These are phyloP conservation scores for Physcia stellaris DNA, from an alignment of 495 filamentous ascomycete species.

Conservation along the genomic window DNA sequence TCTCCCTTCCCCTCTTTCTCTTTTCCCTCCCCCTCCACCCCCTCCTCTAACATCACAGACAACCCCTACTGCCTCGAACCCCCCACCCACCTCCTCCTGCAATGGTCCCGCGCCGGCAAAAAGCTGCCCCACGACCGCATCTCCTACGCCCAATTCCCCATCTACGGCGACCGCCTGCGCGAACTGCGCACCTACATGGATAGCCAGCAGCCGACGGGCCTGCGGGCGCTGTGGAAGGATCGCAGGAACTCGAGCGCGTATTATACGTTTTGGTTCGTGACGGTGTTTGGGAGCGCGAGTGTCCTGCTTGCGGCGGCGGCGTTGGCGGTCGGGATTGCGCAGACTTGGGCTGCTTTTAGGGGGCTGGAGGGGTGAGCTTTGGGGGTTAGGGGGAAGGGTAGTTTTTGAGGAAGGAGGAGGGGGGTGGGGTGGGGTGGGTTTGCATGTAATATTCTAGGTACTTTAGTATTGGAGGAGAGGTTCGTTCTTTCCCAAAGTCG, in stretches of 20 bases:
- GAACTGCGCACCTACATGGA: constrained; percentile 8
- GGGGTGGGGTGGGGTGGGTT: too few species aligned
- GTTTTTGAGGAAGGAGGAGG: too few species aligned
- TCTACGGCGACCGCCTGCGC: constrained; percentile 5
- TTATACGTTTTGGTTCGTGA: constrained; percentile 10
- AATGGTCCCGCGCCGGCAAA: neutral
- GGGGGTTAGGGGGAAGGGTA: too few species aligned
- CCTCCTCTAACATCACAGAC: too few species aligned
- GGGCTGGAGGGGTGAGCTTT: too few species aligned
- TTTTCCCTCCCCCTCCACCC: too few species aligned
- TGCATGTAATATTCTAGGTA: too few species aligned
- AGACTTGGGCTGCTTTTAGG: constrained; percentile 7
- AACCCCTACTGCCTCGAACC: neutral
- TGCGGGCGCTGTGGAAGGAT: constrained; percentile 8
- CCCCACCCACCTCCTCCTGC: neutral
- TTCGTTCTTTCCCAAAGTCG: too few species aligned
- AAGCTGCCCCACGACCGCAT: neutral
- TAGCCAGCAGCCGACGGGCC: constrained; percentile 4
- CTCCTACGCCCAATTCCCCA: constrained; percentile 1
- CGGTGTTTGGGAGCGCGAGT: constrained; percentile 4
- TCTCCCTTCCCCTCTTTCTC: too few species aligned
- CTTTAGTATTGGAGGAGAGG: too few species aligned
- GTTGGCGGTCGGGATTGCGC: constrained; percentile 5
- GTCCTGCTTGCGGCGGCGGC: constrained; percentile 1
- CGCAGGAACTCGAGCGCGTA: constrained; percentile 4